Evolutionary conservation across 192 early-diverging fungal species (phyloP).

Genomic region (Entomortierella parvispora): DNA sequence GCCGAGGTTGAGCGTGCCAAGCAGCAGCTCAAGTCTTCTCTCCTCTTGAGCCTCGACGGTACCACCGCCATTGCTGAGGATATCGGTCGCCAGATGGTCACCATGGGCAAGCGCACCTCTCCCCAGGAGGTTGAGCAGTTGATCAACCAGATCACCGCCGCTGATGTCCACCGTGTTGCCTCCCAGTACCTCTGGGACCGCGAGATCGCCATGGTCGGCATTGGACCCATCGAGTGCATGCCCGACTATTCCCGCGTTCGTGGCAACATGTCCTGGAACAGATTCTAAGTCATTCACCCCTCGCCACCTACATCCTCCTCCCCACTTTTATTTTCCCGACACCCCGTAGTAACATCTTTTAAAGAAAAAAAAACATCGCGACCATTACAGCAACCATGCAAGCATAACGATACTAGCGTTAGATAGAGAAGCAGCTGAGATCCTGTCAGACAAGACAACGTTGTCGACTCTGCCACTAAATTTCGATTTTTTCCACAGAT

Average conservation of each 20-base stretch:
- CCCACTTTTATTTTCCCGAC: neutral
- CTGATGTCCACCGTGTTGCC: conserved; percentile 88
- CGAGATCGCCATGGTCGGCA: conserved; percentile 82
- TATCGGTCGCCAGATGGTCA: conserved; percentile 96
- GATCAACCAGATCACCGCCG: conserved; percentile 86
- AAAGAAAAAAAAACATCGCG: conserved; percentile 7
- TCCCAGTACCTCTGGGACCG: conserved; percentile 90
- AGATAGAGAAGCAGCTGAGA: neutral
- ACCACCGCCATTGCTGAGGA: conserved; percentile 96
- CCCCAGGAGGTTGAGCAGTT: conserved; percentile 89
- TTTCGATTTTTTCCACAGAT: neutral
- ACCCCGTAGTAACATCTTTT: conserved; percentile 3
- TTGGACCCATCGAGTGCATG: conserved; percentile 91
- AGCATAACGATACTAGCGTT: conserved; percentile 12
- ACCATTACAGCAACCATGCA: conserved; percentile 5
- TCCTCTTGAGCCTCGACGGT: conserved; percentile 92
- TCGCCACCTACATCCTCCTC: neutral
- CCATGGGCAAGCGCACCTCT: conserved; percentile 89
- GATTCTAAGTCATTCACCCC: conserved; percentile 58
- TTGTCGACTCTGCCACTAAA: neutral
- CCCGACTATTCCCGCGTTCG: conserved; percentile 91
- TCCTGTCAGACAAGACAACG: neutral
- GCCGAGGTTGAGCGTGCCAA: conserved; percentile 97
- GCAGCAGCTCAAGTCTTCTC: conserved; percentile 96
- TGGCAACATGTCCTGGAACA: conserved; percentile 85